Evolutionary conservation across 495 filamentous ascomycete genomes (phyloP).

Genomic region (Daldinia concentrica): DNA sequence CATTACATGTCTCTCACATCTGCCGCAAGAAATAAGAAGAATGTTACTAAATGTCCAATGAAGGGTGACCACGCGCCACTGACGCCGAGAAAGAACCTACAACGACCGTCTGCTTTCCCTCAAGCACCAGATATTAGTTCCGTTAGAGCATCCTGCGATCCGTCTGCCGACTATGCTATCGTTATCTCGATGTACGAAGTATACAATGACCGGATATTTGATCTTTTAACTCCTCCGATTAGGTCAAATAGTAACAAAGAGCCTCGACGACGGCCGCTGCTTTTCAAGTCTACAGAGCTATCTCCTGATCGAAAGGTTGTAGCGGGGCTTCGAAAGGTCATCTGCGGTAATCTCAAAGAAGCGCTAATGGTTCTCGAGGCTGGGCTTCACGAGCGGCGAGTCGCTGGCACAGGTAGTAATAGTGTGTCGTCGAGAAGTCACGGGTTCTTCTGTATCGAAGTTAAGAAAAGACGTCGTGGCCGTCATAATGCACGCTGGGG

Average conservation of each 20-base stretch:
- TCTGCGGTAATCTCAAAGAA: slow-evolving; percentile 85
- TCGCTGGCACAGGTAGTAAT: slow-evolving; percentile 90
- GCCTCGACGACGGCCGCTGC: slow-evolving; percentile 72
- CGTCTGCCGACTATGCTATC: slow-evolving; percentile 83
- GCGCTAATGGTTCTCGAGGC: slow-evolving; percentile 92
- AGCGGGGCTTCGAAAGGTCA: slow-evolving; percentile 87
- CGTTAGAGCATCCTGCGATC: slow-evolving; percentile 71
- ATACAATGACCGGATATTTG: slow-evolving; percentile 98
- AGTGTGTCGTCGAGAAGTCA: slow-evolving; percentile 89
- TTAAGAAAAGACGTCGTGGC: slow-evolving; percentile 78
- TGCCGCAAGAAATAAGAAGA: slow-evolving; percentile 51
- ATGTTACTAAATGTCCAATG: slow-evolving; percentile 49
- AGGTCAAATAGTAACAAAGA: slow-evolving; percentile 68
- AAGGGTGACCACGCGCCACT: slow-evolving; percentile 58
- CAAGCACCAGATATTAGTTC: slow-evolving; percentile 78
- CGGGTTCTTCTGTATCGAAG: slow-evolving; percentile 95
- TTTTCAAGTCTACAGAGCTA: slow-evolving; percentile 88
- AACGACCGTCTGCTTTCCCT: slow-evolving; percentile 71
- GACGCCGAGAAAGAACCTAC: slow-evolving; percentile 66
- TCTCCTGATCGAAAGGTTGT: slow-evolving; percentile 91
- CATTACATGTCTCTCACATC: slow-evolving; percentile 57
- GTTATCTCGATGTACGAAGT: slow-evolving; percentile 98
- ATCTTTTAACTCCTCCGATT: slow-evolving; percentile 73
- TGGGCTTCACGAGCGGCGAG: slow-evolving; percentile 84
- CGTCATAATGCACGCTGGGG: slow-evolving; percentile 71